Percentiles rank a stretch among this genome's conserved stretches.
These are phyloP conservation scores for Cornus florida DNA, from an alignment of 148 eudicot species.

Conservation along the genomic window DNA sequence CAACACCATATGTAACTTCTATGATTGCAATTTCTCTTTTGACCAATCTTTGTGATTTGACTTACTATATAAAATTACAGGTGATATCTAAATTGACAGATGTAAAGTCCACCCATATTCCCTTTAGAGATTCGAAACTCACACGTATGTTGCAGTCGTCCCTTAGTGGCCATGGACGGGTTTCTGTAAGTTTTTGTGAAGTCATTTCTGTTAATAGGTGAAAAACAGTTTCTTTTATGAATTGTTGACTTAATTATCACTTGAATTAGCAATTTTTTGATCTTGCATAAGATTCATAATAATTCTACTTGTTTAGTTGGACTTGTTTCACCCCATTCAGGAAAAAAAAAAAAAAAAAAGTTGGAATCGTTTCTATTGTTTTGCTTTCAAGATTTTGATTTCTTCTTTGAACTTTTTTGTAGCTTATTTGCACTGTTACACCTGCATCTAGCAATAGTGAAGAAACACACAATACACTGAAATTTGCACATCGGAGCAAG, in stretches of 20 bases:
- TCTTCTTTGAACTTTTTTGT: constrained; percentile 18
- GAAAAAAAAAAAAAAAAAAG: no score
- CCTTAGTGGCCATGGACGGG: constrained; percentile 76
- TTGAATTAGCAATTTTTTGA: neutral
- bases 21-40: neutral
- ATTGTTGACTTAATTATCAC: no score
- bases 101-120: constrained; percentile 71
- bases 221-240: neutral
- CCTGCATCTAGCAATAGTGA: constrained; percentile 80
- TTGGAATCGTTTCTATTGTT: neutral
- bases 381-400: constrained; percentile 3
- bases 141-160: constrained; percentile 80
- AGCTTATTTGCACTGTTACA: constrained; percentile 88
- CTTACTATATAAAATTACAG: constrained; percentile 19
- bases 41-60: neutral
- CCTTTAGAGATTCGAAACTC: constrained; percentile 78
- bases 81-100: constrained; percentile 76
- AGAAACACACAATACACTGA: constrained; percentile 84
- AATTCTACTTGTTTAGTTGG: no score
- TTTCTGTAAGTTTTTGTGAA: constrained; percentile 55
- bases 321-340: neutral
- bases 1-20: neutral
- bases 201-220: neutral
- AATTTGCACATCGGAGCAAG: constrained; percentile 77
- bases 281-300: no score